Evolutionary conservation across 495 filamentous ascomycete genomes (phyloP).

Genomic region (Cercophora scortea): DNA sequence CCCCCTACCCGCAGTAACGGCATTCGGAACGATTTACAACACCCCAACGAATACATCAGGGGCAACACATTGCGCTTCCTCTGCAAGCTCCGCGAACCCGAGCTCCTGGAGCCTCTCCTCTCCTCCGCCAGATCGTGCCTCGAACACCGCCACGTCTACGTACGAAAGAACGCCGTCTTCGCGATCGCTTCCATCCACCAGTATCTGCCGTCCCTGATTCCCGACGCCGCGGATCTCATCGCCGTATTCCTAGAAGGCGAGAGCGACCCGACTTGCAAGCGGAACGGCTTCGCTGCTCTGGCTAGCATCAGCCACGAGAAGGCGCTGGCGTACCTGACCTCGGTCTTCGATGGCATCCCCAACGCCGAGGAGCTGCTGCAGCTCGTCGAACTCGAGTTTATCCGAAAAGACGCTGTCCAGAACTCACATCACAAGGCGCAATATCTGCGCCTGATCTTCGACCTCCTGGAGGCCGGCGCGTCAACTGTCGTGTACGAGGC

Average conservation of each 20-base stretch:
- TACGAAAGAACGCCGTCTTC: slow-evolving; percentile 95
- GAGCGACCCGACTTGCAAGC: slow-evolving; percentile 92
- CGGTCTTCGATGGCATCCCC: slow-evolving; percentile 88
- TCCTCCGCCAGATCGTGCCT: slow-evolving; percentile 86
- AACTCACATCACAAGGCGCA: slow-evolving; percentile 91
- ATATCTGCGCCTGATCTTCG: slow-evolving; percentile 92
- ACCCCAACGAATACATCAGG: slow-evolving; percentile 96
- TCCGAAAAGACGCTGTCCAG: slow-evolving; percentile 92
- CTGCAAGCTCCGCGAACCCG: slow-evolving; percentile 90
- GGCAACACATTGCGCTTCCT: slow-evolving; percentile 96
- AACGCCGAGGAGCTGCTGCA: slow-evolving; percentile 93
- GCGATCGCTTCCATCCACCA: slow-evolving; percentile 88
- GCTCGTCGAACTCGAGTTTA: slow-evolving; percentile 90
- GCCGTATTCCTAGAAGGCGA: slow-evolving; percentile 84
- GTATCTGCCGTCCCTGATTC: slow-evolving; percentile 86
- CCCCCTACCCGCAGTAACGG: slow-evolving; percentile 61
- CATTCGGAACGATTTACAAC: slow-evolving; percentile 94
- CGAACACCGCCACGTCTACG: slow-evolving; percentile 93
- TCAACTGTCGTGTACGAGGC: slow-evolving; percentile 97
- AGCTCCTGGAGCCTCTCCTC: slow-evolving; percentile 91
- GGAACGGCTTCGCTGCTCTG: slow-evolving; percentile 93
- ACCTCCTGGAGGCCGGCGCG: slow-evolving; percentile 85
- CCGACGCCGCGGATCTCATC: slow-evolving; percentile 90
- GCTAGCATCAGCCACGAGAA: slow-evolving; percentile 88
- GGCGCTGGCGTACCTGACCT: slow-evolving; percentile 79